A percentile compares a stretch with the other conserved stretches of the same genome.
These are phyloP conservation scores for Trichoderma brevicompactum DNA, from an alignment of 2,329 filamentous ascomycete genomes.

Conservation along the genomic window DNA sequence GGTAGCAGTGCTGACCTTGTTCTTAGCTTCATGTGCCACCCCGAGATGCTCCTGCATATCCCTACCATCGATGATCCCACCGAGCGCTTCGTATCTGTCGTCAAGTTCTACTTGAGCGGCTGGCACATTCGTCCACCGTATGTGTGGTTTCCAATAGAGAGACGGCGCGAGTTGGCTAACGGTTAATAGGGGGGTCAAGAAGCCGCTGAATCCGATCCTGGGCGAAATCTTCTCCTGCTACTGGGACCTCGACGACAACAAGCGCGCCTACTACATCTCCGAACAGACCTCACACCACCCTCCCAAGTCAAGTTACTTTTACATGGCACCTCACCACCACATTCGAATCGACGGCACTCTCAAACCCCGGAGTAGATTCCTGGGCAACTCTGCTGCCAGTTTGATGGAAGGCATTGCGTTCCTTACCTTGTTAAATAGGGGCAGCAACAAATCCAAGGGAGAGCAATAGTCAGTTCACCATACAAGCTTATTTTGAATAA, in stretches of 20 bases:
- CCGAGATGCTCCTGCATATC: constrained; percentile 90
- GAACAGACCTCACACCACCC: constrained; percentile 99
- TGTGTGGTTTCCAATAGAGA: constrained; percentile 43
- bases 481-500: too few relatives aligned
- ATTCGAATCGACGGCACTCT: constrained; percentile 95
- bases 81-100: constrained; percentile 88
- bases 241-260: constrained; percentile 87
- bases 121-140: constrained; percentile 99
- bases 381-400: constrained; percentile 96
- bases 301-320: constrained; percentile 98
- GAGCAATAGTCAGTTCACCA: constrained; percentile 82
- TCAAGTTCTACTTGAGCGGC: constrained; percentile 97
- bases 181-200: constrained; percentile 82
- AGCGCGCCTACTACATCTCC: constrained; percentile 90
- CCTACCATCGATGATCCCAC: constrained; percentile 85
- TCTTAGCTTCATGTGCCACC: constrained; percentile 96
- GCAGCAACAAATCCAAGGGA: constrained; percentile 64
- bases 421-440: constrained; percentile 78
- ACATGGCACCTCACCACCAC: constrained; percentile 91
- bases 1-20: constrained; percentile 28
- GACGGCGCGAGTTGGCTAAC: constrained; percentile 34
- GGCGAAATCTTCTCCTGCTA: constrained; percentile 95
- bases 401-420: constrained; percentile 97
- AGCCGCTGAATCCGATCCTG: constrained; percentile 93
- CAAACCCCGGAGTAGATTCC: constrained; percentile 91